Evolutionary conservation across 164 flowering plant species (phyloP).

Genomic region (Stephania cephalantha): DNA sequence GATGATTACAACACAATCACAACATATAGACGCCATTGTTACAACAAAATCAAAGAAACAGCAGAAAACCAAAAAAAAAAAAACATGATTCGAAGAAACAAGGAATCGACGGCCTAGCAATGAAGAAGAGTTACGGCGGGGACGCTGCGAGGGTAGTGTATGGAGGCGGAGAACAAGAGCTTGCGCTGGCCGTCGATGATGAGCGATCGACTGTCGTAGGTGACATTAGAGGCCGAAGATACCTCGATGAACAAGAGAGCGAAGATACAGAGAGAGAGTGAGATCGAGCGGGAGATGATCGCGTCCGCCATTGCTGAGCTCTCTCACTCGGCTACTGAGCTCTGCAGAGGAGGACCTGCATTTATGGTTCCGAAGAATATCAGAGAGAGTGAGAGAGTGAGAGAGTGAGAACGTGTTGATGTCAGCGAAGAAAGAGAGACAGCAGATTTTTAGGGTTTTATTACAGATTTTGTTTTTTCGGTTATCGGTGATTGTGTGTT

Average conservation of each 20-base stretch:
- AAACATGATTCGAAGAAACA: background rate
- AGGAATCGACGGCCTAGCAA: background rate
- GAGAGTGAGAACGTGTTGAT: background rate
- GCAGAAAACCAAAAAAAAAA: background rate
- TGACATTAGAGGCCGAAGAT: constrained; percentile 43
- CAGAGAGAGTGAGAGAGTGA: background rate
- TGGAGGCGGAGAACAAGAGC: constrained; percentile 81
- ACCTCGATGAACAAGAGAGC: constrained; percentile 5
- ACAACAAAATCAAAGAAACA: background rate
- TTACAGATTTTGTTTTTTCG: background rate
- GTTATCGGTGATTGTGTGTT: too few relatives aligned
- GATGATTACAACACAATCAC: too few relatives aligned
- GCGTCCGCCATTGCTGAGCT: constrained; percentile 12
- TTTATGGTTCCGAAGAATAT: background rate
- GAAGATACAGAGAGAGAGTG: background rate
- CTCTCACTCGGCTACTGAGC: background rate
- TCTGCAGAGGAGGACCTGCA: constrained; percentile 1
- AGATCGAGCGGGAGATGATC: constrained; percentile 6
- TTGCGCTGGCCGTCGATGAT: constrained; percentile 69
- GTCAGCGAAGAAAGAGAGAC: too few relatives aligned
- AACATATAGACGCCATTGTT: too few relatives aligned
- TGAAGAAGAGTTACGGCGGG: constrained; percentile 48
- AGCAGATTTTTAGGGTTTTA: constrained; percentile 9
- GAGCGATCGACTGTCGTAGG: constrained; percentile 72
- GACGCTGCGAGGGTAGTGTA: constrained; percentile 96